Evolutionary conservation across 2,329 filamentous ascomycete species (phyloP).

Genomic region (Calonectria henricotiae): DNA sequence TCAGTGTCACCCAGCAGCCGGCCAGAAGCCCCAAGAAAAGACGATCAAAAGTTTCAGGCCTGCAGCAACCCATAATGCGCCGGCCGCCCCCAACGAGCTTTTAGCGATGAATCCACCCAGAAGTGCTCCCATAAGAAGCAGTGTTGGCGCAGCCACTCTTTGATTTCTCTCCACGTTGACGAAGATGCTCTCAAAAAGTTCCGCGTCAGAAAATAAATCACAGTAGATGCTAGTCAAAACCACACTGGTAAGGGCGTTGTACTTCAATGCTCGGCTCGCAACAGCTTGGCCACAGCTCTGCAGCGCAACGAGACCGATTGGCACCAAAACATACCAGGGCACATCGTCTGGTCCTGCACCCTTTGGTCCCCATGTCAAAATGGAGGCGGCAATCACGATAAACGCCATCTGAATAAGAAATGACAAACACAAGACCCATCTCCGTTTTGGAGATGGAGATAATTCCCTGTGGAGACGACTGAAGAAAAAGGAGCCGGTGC

Average conservation of each 20-base stretch:
- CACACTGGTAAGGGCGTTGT: conserved; percentile 82
- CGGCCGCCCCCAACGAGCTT: conserved; percentile 65
- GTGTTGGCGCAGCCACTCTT: conserved; percentile 65
- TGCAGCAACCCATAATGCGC: conserved; percentile 74
- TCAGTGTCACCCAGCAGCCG: conserved; percentile 57
- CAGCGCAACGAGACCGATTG: conserved; percentile 81
- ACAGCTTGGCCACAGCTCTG: conserved; percentile 86
- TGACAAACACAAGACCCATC: conserved; percentile 77
- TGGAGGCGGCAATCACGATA: conserved; percentile 68
- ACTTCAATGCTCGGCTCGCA: conserved; percentile 79
- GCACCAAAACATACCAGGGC: conserved; percentile 75
- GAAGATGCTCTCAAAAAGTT: conserved; percentile 60
- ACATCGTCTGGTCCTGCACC: conserved; percentile 62
- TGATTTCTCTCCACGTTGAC: conserved; percentile 69
- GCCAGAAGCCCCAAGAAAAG: conserved; percentile 75
- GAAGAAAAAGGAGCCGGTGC: conserved; percentile 81
- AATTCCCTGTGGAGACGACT: conserved; percentile 77
- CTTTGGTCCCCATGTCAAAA: conserved; percentile 67
- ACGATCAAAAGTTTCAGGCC: conserved; percentile 72
- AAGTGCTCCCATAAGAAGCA: conserved; percentile 68
- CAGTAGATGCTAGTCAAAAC: conserved; percentile 88
- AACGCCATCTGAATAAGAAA: conserved; percentile 70
- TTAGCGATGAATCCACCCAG: conserved; percentile 68
- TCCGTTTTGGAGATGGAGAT: conserved; percentile 68
- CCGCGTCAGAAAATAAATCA: conserved; percentile 80